phyloP scores from a whole-genome alignment of 1,284 basidiomycete genomes.

The Melampsora abietis-canadensis region DNA sequence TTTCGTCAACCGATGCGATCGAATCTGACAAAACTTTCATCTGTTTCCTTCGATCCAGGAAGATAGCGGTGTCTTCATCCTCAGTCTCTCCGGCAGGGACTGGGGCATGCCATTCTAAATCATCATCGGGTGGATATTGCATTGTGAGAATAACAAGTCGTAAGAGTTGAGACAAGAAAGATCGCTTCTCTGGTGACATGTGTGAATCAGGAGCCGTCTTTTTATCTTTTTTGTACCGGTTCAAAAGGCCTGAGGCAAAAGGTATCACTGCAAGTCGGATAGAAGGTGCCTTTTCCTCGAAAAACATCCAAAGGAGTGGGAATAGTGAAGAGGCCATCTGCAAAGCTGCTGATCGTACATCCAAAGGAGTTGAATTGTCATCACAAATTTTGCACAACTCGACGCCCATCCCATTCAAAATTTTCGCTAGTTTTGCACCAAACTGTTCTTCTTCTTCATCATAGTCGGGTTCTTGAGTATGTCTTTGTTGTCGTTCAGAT shows the following conservation, averaged over 20 bases:
- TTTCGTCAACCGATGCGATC: conserved; percentile 72
- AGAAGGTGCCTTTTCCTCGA: conserved; percentile 83
- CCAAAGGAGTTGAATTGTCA: conserved; percentile 56
- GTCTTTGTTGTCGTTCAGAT: conserved; percentile 65
- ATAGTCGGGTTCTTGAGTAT: conserved; percentile 58
- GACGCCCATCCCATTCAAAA: conserved; percentile 76
- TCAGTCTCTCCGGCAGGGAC: conserved; percentile 77
- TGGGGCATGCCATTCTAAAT: conserved; percentile 83
- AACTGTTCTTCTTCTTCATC: conserved; percentile 69
- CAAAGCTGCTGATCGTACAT: conserved; percentile 66
- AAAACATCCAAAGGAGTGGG: conserved; percentile 79
- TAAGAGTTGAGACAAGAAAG: conserved; percentile 76
- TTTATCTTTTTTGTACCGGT: conserved; percentile 73
- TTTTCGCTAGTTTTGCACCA: conserved; percentile 78
- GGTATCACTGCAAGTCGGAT: conserved; percentile 79
- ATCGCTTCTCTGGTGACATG: conserved; percentile 66
- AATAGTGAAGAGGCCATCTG: conserved; percentile 67
- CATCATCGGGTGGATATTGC: conserved; percentile 56
- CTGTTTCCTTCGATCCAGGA: conserved; percentile 83
- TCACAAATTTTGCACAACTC: conserved; percentile 77
- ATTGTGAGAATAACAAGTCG: conserved; percentile 75
- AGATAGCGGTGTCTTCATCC: conserved; percentile 80
- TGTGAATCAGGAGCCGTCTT: conserved; percentile 67
- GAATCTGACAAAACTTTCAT: conserved; percentile 77
- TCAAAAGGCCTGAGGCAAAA: conserved; percentile 70